Base-by-base conservation (phyloP, 2,329 filamentous ascomycete species). In the Chaetothyriales sp. region DNA sequence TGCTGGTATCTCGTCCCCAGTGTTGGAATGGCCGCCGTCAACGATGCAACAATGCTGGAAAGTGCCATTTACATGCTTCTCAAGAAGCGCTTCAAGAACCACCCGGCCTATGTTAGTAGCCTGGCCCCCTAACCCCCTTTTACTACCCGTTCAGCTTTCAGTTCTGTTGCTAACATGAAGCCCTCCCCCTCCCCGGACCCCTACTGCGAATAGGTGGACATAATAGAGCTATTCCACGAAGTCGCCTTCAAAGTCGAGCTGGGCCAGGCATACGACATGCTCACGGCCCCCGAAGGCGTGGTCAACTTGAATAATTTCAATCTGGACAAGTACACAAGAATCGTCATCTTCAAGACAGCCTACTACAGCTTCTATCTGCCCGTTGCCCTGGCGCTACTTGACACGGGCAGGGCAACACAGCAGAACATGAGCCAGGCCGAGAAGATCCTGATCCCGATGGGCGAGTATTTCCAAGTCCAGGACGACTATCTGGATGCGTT, bases 291-390 rank as follows among this genome's bases (percentile, higher is more conserved):
- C 44, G 92, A 98, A 72, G 89, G 95, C 68, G 75, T 82, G 55
- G 85, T 96, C 64, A 81, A 96, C 71, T 81, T 98, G 57, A 76
- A 86, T 76, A 95, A 95, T 75, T 98, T 98, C 77, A 88, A 81
- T 68, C 76, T 95, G 69, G 78, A 89, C 55, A 98, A 95, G 77
- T 95, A 95, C 76, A 81, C 76, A 62, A 96, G 96, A 77, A 98
- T 98, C 64, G 92, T 98, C 72, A 86, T 94, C 70, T 96, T 94
- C 81, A 98, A 98, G 81, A 98, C 92, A 19, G 89, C 92, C 48
- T 98, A 93, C 76, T 98, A 98, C 77, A 93, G 85, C 64, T 98
- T 98, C 78, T 96, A 96, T 73, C 83, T 98, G 12, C 92, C 92
- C 53, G 88, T 98, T 51, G 90, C 88, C 9, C 79, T 98, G 44